Evolutionary conservation across 1,139 yeast species (phyloP), one percentile per base, ranked within the genome.

Genomic region (Pneumocystis murina): DNA sequence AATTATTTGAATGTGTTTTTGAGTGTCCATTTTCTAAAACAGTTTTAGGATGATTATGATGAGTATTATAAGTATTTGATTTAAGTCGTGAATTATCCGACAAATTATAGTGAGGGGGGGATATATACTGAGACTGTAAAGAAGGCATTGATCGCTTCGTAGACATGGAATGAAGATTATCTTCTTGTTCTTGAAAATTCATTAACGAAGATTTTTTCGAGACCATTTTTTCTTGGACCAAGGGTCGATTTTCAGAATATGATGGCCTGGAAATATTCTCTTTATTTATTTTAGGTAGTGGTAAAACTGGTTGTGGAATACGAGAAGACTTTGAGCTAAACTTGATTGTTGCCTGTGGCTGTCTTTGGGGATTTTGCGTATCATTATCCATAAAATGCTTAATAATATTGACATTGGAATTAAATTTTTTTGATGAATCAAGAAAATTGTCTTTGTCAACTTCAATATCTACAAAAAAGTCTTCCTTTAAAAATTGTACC

Each of bases 81-180:
- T 48, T 48, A 24, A 48, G 55, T 12, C 55, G 30, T 48, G 30
- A 61, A 66, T 63, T 33, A 66, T 41, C 38, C 63, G 64, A 38
- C 66, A 60, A 54, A 62, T 40, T 16, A 65, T 43, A 20, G 10
- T 64, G 6, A 67, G 64, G 43, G 64, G 68, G 17, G 63, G 54
- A 30, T 65, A 57, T 14, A 66, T 66, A 61, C 61, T 64, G 28
- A 64, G 59, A 2, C 62, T 59, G 66, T 10, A 66, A 60, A 6
- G 67, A 64, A 8, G 68, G 68, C 68, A 66, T 66, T n/a, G 68
- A 66, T 36, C 66, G 66, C 61, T 66, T 66, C n/a, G 68, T 59
- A 39, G 66, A 62, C 20, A 66, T 59, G 10, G 61, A 36, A 16
- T 65, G 62, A 36, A 54, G 60, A 33, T 28, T 43, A 16, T 41